Evolutionary conservation across 2,329 filamentous ascomycete species (phyloP).

Genomic region (Zymoseptoria passerinii): DNA sequence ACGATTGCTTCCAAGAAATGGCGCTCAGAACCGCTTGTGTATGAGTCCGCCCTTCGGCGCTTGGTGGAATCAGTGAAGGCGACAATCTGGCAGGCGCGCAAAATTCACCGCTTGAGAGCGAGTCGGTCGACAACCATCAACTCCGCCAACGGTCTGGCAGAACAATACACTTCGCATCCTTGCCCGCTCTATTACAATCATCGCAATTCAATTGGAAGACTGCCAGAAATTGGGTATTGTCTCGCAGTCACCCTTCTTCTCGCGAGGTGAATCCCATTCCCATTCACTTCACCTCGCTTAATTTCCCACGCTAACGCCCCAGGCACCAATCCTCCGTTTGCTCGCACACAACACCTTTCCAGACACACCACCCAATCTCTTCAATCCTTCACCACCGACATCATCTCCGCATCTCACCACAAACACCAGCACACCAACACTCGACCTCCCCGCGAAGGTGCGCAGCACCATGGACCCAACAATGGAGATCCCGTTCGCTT

Average conservation of each 20-base stretch:
- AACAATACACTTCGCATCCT: no score
- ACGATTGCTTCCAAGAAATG: no score
- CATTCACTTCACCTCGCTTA: neutral
- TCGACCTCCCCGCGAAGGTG: neutral
- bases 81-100: no score
- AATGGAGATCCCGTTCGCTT: neutral
- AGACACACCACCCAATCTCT: neutral
- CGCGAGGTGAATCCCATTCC: neutral
- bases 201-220: no score
- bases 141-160: no score
- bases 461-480: neutral
- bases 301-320: neutral
- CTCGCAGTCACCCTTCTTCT: neutral
- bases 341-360: neutral
- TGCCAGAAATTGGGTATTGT: neutral
- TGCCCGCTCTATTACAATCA: no score
- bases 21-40: no score
- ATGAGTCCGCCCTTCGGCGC: no score
- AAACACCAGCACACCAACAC: neutral
- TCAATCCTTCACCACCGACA: neutral
- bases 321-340: neutral
- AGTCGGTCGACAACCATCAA: no score
- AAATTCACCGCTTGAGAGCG: no score
- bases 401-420: neutral
- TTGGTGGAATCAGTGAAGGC: no score